Evolutionary conservation across 805 yeast genomes (phyloP).

Genomic region (Kuraishia floccosa): DNA sequence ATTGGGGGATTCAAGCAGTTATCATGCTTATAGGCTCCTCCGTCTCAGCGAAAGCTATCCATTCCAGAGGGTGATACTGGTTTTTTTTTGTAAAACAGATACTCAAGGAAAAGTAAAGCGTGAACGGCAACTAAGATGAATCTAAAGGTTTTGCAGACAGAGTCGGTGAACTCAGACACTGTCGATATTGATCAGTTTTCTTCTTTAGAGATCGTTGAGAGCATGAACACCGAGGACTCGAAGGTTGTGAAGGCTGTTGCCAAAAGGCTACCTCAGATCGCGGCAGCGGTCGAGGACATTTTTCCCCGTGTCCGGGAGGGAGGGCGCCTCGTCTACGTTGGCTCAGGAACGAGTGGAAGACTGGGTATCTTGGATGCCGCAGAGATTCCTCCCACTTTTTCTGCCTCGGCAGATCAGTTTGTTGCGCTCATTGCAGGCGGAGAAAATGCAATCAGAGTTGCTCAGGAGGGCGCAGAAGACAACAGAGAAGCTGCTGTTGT

Average conservation of each 20-base stretch:
- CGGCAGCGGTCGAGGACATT: slow-evolving; percentile 9
- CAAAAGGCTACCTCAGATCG: slow-evolving; percentile 5
- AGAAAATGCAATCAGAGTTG: slow-evolving; percentile 11
- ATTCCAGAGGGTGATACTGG: too few species aligned
- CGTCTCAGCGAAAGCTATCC: too few species aligned
- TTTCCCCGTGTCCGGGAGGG: slow-evolving; percentile 9
- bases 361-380: slow-evolving; percentile 14
- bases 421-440: slow-evolving; percentile 16
- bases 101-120: too few species aligned
- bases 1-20: too few species aligned
- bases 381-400: slow-evolving; percentile 15
- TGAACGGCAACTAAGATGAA: too few species aligned
- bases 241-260: slow-evolving; percentile 6
- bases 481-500: slow-evolving; percentile 6
- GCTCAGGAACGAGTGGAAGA: slow-evolving; percentile 15
- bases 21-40: too few species aligned
- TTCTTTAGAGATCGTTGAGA: slow-evolving; percentile 7
- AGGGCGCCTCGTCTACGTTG: slow-evolving; percentile 15
- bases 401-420: slow-evolving; percentile 11
- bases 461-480: slow-evolving; percentile 16
- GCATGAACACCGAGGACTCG: slow-evolving; percentile 10
- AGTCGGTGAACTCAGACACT: slow-evolving; percentile 9
- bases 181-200: slow-evolving; percentile 7
- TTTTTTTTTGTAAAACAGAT: too few species aligned
- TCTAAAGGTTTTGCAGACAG: slow-evolving; percentile 9